These are phyloP conservation scores for sorghum (Sorghum bicolor) DNA, from an alignment of 176 grass and related monocot species.

Conservation along the genomic window Sorghum_bicolor_NCBIv3 NC_012877.2:62085501-62086000, in stretches of 20 bases:
- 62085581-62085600: not conserved
- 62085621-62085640: not conserved
- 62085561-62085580: not conserved
- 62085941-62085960: not conserved
- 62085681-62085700: not conserved
- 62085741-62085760: slow-evolving; percentile 54
- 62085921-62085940: not conserved
- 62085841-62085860: not conserved
- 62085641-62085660: not conserved
- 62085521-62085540: not conserved
- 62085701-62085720: slow-evolving; percentile 37
- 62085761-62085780: slow-evolving; percentile 37
- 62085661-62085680: not conserved
- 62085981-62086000: no score
- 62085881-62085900: not conserved
- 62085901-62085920: not conserved
- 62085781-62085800: slow-evolving; percentile 1
- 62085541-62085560: not conserved
- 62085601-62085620: not conserved
- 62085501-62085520: not conserved
- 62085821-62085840: not conserved
- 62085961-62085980: no score
- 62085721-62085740: slow-evolving; percentile 48
- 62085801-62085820: slow-evolving; percentile 31
- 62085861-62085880: not conserved